Conservation (phyloP, 345 rosid species). For the Pistacia vera region DNA sequence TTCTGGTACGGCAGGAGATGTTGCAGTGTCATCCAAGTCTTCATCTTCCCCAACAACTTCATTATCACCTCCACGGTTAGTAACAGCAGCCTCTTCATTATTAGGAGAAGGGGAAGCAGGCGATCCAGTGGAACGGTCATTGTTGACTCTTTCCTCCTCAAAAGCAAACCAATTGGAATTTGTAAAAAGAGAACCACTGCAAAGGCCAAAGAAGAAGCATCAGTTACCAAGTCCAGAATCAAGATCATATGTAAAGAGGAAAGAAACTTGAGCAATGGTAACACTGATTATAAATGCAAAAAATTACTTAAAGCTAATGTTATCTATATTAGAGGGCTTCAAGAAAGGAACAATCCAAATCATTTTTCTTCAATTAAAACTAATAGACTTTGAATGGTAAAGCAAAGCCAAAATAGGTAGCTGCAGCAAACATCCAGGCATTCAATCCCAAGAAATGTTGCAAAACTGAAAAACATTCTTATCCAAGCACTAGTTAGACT, state of each 20-base stretch:
- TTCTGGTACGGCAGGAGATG: constrained; percentile 46
- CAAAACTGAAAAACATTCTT: too few species aligned
- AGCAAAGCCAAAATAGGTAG: too few species aligned
- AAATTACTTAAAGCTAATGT: background rate
- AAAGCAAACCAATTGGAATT: constrained; percentile 95
- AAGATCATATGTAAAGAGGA: background rate
- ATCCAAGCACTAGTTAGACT: too few species aligned
- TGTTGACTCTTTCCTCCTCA: constrained; percentile 65
- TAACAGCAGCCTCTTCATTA: constrained; percentile 44
- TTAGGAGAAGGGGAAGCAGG: constrained; percentile 67
- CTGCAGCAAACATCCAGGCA: too few species aligned
- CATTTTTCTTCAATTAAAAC: too few species aligned
- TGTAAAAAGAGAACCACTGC: constrained; percentile 80
- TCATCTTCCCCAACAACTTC: constrained; percentile 52
- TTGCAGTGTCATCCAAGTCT: constrained; percentile 48
- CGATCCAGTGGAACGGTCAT: constrained; percentile 51
- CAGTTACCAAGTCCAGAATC: background rate
- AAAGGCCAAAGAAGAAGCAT: constrained; percentile 20
- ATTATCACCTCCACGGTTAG: constrained; percentile 34
- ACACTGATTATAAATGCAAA: background rate
- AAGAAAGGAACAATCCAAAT: too few species aligned
- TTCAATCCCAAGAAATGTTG: too few species aligned
- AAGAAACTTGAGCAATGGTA: background rate
- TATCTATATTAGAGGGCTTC: too few species aligned
- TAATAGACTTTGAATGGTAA: too few species aligned